These are phyloP conservation scores for Xylaria sp. DNA, from an alignment of 2,329 filamentous ascomycete genomes.

Conservation along the genomic window DNA sequence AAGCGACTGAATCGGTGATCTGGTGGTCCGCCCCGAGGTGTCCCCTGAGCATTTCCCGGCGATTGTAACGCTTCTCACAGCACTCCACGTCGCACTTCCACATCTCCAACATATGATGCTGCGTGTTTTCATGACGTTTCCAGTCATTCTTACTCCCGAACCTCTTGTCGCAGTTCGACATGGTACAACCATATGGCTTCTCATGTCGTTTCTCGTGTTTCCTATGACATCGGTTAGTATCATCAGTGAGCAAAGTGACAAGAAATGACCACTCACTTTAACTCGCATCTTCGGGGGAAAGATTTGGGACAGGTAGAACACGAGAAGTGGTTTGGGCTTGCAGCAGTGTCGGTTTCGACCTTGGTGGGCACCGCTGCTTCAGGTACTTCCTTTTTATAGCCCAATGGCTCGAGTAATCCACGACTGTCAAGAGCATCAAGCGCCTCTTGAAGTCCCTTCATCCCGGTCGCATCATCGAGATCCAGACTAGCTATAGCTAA, in stretches of 20 bases:
- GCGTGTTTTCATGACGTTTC: conserved; percentile 86
- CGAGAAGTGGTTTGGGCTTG: conserved; percentile 30
- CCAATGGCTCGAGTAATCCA: conserved; percentile 35
- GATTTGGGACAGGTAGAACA: conserved; percentile 53
- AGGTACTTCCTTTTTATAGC: conserved; percentile 33
- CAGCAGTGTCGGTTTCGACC: conserved; percentile 13
- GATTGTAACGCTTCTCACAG: conserved; percentile 66
- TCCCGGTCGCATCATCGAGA: neutral
- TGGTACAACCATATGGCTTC: conserved; percentile 83
- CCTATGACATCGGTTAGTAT: conserved; percentile 50
- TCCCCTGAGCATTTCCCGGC: conserved; percentile 61
- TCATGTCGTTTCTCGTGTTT: conserved; percentile 86
- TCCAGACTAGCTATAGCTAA: conserved; percentile 25
- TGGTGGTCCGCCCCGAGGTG: conserved; percentile 65
- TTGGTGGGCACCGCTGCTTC: conserved; percentile 23
- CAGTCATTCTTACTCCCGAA: conserved; percentile 96
- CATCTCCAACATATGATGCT: conserved; percentile 73
- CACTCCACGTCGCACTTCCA: conserved; percentile 69
- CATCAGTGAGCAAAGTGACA: neutral
- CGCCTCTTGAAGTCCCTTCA: conserved; percentile 32
- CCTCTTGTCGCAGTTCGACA: conserved; percentile 67
- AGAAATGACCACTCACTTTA: conserved; percentile 54
- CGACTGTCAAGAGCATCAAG: conserved; percentile 34
- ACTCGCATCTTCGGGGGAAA: conserved; percentile 59
- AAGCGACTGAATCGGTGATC: conserved; percentile 37